phyloP scores from a whole-genome alignment of 257 asterid species.

The Anisodus acutangulus region DNA sequence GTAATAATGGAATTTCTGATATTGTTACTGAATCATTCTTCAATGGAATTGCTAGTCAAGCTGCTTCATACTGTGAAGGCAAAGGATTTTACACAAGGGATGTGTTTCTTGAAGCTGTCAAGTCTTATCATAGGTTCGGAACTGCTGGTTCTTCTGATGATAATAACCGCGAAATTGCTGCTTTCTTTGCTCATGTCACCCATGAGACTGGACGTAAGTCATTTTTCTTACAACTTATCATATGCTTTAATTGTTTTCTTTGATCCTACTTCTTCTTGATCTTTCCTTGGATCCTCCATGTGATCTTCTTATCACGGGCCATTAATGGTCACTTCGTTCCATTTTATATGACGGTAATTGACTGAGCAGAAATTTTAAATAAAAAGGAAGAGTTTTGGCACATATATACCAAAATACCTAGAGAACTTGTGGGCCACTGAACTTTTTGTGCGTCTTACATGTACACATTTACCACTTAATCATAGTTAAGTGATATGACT shows the following conservation, averaged over 20 bases:
- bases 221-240: not conserved
- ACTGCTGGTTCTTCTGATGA: constrained; percentile 39
- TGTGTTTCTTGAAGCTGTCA: constrained; percentile 45
- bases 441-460: too few relatives aligned
- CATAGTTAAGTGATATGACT: too few relatives aligned
- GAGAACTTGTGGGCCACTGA: too few relatives aligned
- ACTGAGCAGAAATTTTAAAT: too few relatives aligned
- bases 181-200: constrained; percentile 56
- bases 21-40: constrained; percentile 51
- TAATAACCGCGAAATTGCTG: constrained; percentile 55
- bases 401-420: too few relatives aligned
- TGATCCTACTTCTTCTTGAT: not conserved
- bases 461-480: too few relatives aligned
- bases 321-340: too few relatives aligned
- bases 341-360: too few relatives aligned
- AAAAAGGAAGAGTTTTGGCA: too few relatives aligned
- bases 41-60: constrained; percentile 42
- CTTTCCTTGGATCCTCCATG: too few relatives aligned
- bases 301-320: too few relatives aligned
- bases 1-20: not conserved
- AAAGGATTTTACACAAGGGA: constrained; percentile 52
- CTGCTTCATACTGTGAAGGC: constrained; percentile 41
- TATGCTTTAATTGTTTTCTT: not conserved
- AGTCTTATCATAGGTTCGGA: constrained; percentile 47
- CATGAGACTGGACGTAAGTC: constrained; percentile 61